A percentile compares a stretch with the other conserved stretches of the same genome.
These are phyloP conservation scores for Panaeolus papilionaceus DNA, from an alignment of 768 basidiomycete genomes.

Conservation along the genomic window DNA sequence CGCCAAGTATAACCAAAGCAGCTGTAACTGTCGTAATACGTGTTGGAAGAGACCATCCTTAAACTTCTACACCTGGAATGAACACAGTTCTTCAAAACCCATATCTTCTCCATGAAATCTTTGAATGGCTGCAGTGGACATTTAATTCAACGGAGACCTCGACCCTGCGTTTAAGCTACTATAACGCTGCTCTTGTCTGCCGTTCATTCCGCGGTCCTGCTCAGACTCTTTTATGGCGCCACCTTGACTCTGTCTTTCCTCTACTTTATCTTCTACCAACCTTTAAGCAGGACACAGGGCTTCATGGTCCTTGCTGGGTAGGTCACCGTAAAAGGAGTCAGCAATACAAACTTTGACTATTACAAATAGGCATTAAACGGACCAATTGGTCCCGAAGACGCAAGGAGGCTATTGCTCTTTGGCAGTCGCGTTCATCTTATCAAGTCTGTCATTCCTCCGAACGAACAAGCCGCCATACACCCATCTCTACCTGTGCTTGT, in stretches of 20 bases:
- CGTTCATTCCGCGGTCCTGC: background rate
- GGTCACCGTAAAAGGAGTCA: background rate
- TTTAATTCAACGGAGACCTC: no score
- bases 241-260: background rate
- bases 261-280: background rate
- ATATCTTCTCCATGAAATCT: background rate
- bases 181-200: background rate
- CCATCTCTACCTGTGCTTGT: background rate
- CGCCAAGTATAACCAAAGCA: background rate
- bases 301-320: background rate
- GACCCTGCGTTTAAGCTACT: no score
- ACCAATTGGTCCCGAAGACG: background rate
- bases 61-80: background rate
- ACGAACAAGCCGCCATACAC: background rate
- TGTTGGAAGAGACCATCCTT: background rate
- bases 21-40: background rate
- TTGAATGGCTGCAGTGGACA: background rate
- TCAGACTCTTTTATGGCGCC: background rate
- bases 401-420: background rate
- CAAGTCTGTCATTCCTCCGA: background rate
- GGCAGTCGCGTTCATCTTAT: background rate
- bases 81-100: background rate
- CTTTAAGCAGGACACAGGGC: background rate
- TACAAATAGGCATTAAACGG: background rate
- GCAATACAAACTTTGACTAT: no score